phyloP scores from a whole-genome alignment of 2,329 filamentous ascomycete genomes.

The Botrytis galanthina region DNA sequence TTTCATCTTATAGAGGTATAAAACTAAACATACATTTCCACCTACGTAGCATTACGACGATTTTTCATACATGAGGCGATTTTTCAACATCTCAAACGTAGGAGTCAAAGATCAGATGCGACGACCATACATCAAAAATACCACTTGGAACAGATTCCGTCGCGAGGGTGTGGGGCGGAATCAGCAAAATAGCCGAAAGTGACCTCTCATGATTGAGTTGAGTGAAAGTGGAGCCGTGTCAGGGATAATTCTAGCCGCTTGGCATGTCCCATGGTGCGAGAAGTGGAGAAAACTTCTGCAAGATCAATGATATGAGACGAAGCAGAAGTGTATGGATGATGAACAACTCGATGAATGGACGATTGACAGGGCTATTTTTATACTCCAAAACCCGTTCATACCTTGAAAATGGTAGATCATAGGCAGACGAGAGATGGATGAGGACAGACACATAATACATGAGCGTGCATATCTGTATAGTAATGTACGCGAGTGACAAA shows the following conservation, averaged over 20 bases:
- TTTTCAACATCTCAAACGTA: conserved; percentile 9
- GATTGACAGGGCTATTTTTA: conserved; percentile 6
- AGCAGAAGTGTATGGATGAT: conserved; percentile 11
- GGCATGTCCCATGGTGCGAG: conserved; percentile 2
- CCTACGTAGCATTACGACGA: not conserved
- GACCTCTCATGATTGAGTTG: not conserved
- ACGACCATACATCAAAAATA: not conserved
- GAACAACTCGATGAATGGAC: not conserved
- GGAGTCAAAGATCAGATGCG: conserved; percentile 3
- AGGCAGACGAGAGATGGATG: not conserved
- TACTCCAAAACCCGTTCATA: not conserved
- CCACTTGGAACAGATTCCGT: conserved; percentile 4
- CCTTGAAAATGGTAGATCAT: not conserved
- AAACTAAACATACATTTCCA: not conserved
- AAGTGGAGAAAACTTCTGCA: not conserved
- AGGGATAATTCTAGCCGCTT: conserved; percentile 8
- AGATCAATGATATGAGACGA: conserved; percentile 3
- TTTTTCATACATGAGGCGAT: conserved; percentile 5
- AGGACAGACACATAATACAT: not conserved
- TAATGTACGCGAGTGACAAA: not conserved
- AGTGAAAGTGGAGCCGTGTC: not conserved
- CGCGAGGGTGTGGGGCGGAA: not conserved
- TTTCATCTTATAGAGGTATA: not conserved
- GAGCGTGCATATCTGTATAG: not conserved
- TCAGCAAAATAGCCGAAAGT: conserved; percentile 2